Conservation (phyloP, 139 green algal genomes). For the Eudorina sp. region DNA sequence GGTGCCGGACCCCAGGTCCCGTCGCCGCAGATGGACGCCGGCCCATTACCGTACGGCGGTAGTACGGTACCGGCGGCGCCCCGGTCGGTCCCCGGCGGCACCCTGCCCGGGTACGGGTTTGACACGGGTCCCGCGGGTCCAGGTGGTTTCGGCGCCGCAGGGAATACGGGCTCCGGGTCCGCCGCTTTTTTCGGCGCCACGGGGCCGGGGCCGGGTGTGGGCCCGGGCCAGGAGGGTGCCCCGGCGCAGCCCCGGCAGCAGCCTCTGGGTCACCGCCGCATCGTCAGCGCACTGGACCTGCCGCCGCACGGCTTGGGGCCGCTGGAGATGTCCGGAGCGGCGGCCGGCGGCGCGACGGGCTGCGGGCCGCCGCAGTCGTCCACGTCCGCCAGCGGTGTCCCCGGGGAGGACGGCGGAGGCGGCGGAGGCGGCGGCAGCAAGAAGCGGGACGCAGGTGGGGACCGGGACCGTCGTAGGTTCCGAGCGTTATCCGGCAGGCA, state of each 20-base stretch:
- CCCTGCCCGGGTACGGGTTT: not conserved
- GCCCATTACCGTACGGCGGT: not conserved
- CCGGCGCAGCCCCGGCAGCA: not conserved
- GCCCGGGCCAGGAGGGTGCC: not conserved
- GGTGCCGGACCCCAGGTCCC: too few species aligned
- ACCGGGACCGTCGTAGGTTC: not conserved
- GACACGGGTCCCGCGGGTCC: not conserved
- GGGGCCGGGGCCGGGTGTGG: not conserved
- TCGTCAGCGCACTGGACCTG: slow-evolving; percentile 10
- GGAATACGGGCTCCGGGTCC: not conserved
- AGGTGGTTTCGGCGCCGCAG: not conserved
- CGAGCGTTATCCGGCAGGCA: too few species aligned
- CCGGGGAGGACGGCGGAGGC: not conserved
- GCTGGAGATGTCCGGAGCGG: not conserved
- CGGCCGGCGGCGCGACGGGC: not conserved
- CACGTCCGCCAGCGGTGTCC: not conserved
- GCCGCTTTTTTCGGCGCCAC: not conserved
- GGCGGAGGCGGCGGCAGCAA: not conserved
- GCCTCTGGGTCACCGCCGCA: not conserved
- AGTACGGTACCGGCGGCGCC: not conserved
- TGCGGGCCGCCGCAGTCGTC: not conserved
- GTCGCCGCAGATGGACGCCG: too few species aligned
- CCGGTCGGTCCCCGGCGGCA: slow-evolving; percentile 17
- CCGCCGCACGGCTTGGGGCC: not conserved
- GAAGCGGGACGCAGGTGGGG: not conserved